Base-by-base conservation (phyloP, 257 asterid species). In the Forsythia viridissima region DNA sequence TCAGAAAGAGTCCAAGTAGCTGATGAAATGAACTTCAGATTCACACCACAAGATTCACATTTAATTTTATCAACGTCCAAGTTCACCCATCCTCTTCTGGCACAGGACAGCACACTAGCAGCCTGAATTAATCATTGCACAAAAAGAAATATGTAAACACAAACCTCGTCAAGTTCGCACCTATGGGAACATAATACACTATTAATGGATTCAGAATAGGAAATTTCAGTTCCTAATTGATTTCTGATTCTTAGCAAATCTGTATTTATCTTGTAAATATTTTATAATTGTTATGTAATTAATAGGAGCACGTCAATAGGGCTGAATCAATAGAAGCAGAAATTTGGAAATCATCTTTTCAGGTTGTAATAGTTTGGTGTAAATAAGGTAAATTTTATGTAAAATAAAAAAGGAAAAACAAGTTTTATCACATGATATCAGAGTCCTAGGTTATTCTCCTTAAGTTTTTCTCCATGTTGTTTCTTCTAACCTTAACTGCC, bases 11-110 rank as follows among this genome's bases (percentile, higher is more conserved):
- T 89, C 95, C 92, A 86, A 57, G 85, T 67, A 77, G 93, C 88
- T 63, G 90, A 87, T 52, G 92, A 77, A 72, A 85, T 82, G 80
- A 89, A 94, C 84, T 88, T 87, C 90, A 96, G 79, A 79, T 66
- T 83, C 81, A 92, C 92, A 76, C 97, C 92, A 85, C 99, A 96
- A 71, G 99, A 89, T 92, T 93, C 99, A 77, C 99, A 96, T 82
- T 89, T 97, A 86, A 96, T 86, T 83, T 79, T 86, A 89, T 96
- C 97, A 87, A 84, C 90, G 84, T 82, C 92, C 82, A 90, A 92
- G 85, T 93, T 96, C 76, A 92, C 96, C 99, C 99, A 96, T 83
- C 99, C 99, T 88, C 95, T 96, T 85, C 97, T 87, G 82, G 99
- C 99, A 84, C 99, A 96, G 37, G 97, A 91, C 86, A 92, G 83